Conservation (phyloP, 2,329 filamentous ascomycete genomes). For the Penicillium sp. region DNA sequence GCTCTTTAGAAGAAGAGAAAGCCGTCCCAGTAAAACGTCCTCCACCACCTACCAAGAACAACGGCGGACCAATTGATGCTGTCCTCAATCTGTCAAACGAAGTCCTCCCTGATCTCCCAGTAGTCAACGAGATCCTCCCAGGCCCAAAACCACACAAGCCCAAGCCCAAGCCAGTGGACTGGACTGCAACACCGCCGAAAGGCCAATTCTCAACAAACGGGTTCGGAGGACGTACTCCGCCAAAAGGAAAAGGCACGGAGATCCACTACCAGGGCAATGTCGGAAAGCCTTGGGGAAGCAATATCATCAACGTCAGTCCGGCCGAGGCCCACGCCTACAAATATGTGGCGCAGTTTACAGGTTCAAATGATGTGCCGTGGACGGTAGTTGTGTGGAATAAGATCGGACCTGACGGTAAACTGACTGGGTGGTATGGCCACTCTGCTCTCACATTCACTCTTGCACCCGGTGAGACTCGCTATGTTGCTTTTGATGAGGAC, state of each 20-base stretch:
- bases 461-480: slow-evolving; percentile 30
- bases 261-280: slow-evolving; percentile 36
- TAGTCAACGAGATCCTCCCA: slow-evolving; percentile 8
- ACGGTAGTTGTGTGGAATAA: slow-evolving; percentile 42
- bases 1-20: slow-evolving; percentile 2
- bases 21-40: background rate
- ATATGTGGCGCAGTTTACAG: slow-evolving; percentile 36
- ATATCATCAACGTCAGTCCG: slow-evolving; percentile 37
- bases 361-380: slow-evolving; percentile 31
- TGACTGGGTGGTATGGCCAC: slow-evolving; percentile 39
- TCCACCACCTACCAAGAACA: background rate
- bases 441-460: slow-evolving; percentile 34
- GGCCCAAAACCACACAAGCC: slow-evolving; percentile 3
- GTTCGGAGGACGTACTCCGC: slow-evolving; percentile 33
- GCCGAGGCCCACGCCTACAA: slow-evolving; percentile 33
- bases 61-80: background rate
- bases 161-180: slow-evolving; percentile 10
- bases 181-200: slow-evolving; percentile 23
- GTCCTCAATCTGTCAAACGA: slow-evolving; percentile 9
- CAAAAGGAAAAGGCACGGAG: slow-evolving; percentile 19
- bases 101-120: slow-evolving; percentile 9
- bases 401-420: slow-evolving; percentile 32
- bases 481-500: slow-evolving; percentile 40
- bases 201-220: slow-evolving; percentile 22
- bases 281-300: slow-evolving; percentile 41